Evolutionary conservation across 2,329 filamentous ascomycete genomes (phyloP).

Genomic region (Pezicula rhizophila): DNA sequence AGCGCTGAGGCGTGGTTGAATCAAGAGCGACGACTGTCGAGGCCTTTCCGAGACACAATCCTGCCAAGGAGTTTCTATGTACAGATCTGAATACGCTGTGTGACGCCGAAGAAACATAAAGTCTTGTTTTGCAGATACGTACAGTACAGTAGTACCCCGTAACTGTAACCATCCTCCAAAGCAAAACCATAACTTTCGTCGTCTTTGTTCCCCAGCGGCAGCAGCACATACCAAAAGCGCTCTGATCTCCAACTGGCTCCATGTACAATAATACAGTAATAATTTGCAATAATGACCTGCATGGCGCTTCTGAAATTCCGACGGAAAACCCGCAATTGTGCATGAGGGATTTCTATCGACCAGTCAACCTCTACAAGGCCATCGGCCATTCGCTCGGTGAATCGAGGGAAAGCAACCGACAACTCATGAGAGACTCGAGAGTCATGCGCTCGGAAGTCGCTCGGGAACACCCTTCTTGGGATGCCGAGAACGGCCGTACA

Average conservation of each 20-base stretch:
- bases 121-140: too few relatives aligned
- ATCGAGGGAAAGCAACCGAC: not conserved
- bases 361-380: not conserved
- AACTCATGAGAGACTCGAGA: too few relatives aligned
- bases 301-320: not conserved
- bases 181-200: not conserved
- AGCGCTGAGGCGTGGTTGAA: not conserved
- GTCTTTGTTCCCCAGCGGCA: too few relatives aligned
- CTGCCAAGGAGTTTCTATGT: too few relatives aligned
- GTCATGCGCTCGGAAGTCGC: too few relatives aligned
- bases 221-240: not conserved
- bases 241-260: not conserved
- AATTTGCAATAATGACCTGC: not conserved
- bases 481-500: too few relatives aligned
- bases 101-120: too few relatives aligned
- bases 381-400: not conserved
- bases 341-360: slow-evolving; percentile 1
- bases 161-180: not conserved
- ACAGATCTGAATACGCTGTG: too few relatives aligned
- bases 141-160: too few relatives aligned
- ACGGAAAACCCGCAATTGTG: not conserved
- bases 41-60: too few relatives aligned
- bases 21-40: too few relatives aligned
- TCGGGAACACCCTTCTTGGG: too few relatives aligned
- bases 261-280: not conserved